Percentiles rank a stretch among this genome's conserved stretches.
phyloP scores from a whole-genome alignment of 148 eudicot genomes.

The Dianthus caryophyllus region DNA sequence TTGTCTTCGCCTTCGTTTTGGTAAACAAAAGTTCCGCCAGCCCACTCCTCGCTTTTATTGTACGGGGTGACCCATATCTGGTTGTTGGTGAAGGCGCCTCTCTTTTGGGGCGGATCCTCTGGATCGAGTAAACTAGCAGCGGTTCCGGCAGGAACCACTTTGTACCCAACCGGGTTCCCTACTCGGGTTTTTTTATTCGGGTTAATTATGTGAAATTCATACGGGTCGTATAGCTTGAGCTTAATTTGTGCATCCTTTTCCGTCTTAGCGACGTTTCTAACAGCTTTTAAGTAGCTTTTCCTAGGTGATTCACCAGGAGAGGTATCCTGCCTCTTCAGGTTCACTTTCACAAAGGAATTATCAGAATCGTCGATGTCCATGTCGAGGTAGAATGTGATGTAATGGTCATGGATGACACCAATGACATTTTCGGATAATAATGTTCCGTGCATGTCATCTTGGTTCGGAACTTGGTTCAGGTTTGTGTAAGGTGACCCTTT shows the following conservation, averaged over 20 bases:
- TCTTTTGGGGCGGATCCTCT: slow-evolving; percentile 85
- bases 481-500: slow-evolving; percentile 68
- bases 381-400: slow-evolving; percentile 79
- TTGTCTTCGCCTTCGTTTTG: slow-evolving; percentile 92
- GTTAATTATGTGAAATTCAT: slow-evolving; percentile 75
- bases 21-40: slow-evolving; percentile 80
- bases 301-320: slow-evolving; percentile 61
- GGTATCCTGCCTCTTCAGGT: slow-evolving; percentile 50
- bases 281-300: slow-evolving; percentile 78
- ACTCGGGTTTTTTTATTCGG: slow-evolving; percentile 67
- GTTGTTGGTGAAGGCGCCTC: slow-evolving; percentile 88
- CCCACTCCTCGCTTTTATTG: slow-evolving; percentile 79
- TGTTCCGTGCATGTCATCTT: slow-evolving; percentile 68
- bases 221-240: slow-evolving; percentile 82
- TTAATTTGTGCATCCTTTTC: slow-evolving; percentile 93
- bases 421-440: slow-evolving; percentile 79
- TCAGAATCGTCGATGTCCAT: slow-evolving; percentile 80
- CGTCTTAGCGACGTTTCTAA: slow-evolving; percentile 69
- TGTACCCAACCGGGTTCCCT: slow-evolving; percentile 91
- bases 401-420: slow-evolving; percentile 93
- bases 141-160: slow-evolving; percentile 82
- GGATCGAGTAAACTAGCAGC: slow-evolving; percentile 85
- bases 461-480: slow-evolving; percentile 64
- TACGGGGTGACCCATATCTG: slow-evolving; percentile 97
- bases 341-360: slow-evolving; percentile 92